These are phyloP conservation scores for Paramecium primaurelia DNA, from an alignment of 73 alveolate species.

Conservation along the genomic window DNA sequence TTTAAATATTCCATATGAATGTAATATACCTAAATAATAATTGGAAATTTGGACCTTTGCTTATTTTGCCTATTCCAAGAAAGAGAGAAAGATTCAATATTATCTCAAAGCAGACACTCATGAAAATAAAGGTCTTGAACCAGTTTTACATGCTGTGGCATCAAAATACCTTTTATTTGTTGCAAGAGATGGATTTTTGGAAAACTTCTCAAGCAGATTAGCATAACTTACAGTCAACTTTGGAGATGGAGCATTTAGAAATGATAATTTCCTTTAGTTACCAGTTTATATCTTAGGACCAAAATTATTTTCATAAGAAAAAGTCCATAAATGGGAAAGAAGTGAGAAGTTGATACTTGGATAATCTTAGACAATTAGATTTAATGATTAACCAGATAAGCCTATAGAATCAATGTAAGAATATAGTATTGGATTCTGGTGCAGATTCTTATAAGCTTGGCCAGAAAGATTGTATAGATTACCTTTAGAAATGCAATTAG, in stretches of 20 bases:
- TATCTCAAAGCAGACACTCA: not conserved
- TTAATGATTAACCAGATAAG: not conserved
- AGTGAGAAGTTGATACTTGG: not conserved
- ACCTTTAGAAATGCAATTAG: not conserved
- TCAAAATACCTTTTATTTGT: not conserved
- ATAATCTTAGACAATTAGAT: not conserved
- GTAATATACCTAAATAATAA: not conserved
- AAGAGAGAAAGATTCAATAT: not conserved
- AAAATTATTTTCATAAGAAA: not conserved
- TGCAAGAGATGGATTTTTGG: not conserved
- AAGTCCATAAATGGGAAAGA: not conserved
- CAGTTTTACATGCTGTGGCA: conserved; percentile 22
- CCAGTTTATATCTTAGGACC: not conserved
- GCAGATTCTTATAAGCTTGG: not conserved
- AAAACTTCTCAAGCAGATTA: not conserved
- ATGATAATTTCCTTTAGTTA: conserved; percentile 13
- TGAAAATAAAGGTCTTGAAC: conserved; percentile 6
- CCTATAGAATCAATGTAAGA: conserved; percentile 6
- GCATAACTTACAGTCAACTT: not conserved
- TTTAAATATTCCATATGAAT: not conserved
- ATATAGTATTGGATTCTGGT: conserved; percentile 24
- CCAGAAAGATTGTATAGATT: not conserved
- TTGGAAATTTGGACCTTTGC: conserved; percentile 24
- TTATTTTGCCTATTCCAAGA: conserved; percentile 5
- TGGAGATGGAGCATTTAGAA: not conserved